Conservation (phyloP, 2,329 filamentous ascomycete species). For the Aspergillus costaricaensis region DNA sequence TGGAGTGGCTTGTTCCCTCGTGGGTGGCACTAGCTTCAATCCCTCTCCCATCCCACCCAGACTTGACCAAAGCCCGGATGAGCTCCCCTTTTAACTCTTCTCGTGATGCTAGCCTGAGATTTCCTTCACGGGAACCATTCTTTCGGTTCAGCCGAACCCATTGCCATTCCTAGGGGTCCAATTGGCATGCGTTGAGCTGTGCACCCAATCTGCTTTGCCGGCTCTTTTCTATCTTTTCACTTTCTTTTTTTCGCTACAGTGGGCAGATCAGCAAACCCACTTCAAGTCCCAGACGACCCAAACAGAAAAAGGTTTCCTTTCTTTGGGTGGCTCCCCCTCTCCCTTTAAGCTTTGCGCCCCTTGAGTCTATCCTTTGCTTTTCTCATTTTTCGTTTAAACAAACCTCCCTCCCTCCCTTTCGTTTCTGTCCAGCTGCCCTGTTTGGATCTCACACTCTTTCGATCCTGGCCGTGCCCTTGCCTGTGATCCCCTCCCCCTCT, state of each 20-base stretch:
- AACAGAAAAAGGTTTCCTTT: conserved; percentile 4
- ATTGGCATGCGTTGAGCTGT: conserved; percentile 14
- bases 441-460: neutral
- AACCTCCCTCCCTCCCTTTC: neutral
- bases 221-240: neutral
- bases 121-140: conserved; percentile 7
- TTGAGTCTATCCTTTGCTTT: conserved; percentile 9
- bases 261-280: neutral
- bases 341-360: conserved; percentile 8
- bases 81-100: neutral
- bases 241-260: conserved; percentile 3
- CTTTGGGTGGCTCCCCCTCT: conserved; percentile 9
- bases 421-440: neutral
- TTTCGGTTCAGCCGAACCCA: neutral
- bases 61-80: neutral
- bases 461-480: conserved; percentile 1
- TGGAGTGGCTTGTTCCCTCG: conserved; percentile 1
- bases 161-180: conserved; percentile 13
- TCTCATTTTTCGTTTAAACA: conserved; percentile 6
- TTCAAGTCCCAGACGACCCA: neutral
- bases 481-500: neutral
- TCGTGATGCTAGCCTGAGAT: conserved; percentile 4
- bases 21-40: neutral
- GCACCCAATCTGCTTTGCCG: neutral
- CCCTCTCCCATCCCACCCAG: neutral